Conservation (phyloP, 805 yeast genomes). For the Yarrowia hollandica region DNA sequence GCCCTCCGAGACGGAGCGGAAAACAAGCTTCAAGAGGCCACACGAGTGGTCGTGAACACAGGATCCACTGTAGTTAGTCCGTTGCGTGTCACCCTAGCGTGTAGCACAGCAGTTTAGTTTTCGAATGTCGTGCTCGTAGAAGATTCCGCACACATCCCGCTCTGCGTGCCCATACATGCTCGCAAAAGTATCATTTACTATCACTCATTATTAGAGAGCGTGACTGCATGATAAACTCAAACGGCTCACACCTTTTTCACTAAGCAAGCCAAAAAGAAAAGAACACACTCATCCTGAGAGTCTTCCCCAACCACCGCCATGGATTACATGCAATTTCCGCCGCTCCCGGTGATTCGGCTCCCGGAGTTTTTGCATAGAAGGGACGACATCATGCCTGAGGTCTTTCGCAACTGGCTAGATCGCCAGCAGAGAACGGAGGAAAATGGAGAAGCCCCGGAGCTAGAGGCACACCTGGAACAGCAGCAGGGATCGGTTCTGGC, state of each 20-base stretch:
- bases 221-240: slow-evolving; percentile 27
- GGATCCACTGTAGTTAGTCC: too few relatives aligned
- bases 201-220: not conserved
- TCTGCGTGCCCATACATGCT: too few relatives aligned
- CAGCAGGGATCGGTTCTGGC: slow-evolving; percentile 20
- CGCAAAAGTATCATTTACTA: too few relatives aligned
- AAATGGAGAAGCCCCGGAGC: not conserved
- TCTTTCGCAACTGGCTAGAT: slow-evolving; percentile 26
- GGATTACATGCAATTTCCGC: slow-evolving; percentile 28
- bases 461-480: slow-evolving; percentile 19
- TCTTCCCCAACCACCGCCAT: not conserved
- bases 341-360: slow-evolving; percentile 26
- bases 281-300: too few relatives aligned
- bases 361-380: slow-evolving; percentile 25
- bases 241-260: slow-evolving; percentile 4
- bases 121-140: too few relatives aligned
- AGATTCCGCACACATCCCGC: not conserved
- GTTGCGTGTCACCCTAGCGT: too few relatives aligned
- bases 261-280: not conserved
- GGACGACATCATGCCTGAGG: slow-evolving; percentile 28
- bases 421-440: slow-evolving; percentile 2
- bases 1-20: too few relatives aligned
- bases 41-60: too few relatives aligned
- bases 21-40: not conserved
- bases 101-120: too few relatives aligned